Evolutionary conservation across 805 yeast species (phyloP).

Genomic region (Yamadazyma phyllophila): DNA sequence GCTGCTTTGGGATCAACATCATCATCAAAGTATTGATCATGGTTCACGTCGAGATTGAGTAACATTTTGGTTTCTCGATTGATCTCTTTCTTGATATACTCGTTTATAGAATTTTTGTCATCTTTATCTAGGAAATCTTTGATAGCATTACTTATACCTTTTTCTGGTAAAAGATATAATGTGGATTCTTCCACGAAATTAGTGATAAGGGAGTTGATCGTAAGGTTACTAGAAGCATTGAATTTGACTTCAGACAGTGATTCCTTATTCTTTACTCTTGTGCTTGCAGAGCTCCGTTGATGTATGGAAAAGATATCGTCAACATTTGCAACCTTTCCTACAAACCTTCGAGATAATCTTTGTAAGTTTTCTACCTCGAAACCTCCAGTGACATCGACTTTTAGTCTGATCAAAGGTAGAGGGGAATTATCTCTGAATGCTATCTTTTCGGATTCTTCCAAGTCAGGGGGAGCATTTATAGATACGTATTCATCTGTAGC

Average conservation of each 20-base stretch:
- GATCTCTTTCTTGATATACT: conserved; percentile 58
- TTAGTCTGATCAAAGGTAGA: conserved; percentile 74
- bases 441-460: conserved; percentile 4
- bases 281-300: conserved; percentile 40
- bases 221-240: conserved; percentile 1
- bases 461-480: conserved; percentile 19
- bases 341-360: conserved; percentile 85
- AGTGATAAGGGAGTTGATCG: conserved; percentile 44
- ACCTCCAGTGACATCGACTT: conserved; percentile 89
- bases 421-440: conserved; percentile 41
- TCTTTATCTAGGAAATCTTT: conserved; percentile 75
- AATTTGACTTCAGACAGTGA: background rate
- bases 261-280: background rate
- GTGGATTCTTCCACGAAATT: conserved; percentile 61
- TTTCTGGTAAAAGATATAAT: conserved; percentile 68
- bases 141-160: conserved; percentile 72
- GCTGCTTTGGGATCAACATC: conserved; percentile 30
- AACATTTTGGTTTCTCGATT: conserved; percentile 50
- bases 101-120: conserved; percentile 67
- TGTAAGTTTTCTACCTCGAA: conserved; percentile 90
- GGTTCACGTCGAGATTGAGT: conserved; percentile 41
- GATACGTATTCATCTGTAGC: conserved; percentile 42
- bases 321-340: conserved; percentile 87
- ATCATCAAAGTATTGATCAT: conserved; percentile 30
- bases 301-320: conserved; percentile 78